Evolutionary conservation across 2,329 filamentous ascomycete genomes (phyloP).

Genomic region (Colletotrichum theobromicola): DNA sequence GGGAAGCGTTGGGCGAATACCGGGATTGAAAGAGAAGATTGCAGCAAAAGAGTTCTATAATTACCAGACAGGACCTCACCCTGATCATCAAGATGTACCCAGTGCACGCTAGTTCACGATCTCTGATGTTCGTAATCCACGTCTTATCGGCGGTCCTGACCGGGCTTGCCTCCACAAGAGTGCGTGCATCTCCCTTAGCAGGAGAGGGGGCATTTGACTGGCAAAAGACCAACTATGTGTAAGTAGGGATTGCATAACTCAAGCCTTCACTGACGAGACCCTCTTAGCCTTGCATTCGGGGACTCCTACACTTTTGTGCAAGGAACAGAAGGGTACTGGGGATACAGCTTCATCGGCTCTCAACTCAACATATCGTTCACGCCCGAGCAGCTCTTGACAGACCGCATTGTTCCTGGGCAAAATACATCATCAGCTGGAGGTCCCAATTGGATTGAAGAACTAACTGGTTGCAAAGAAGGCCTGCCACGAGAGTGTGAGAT

Average conservation of each 20-base stretch:
- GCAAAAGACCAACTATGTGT: slow-evolving; percentile 28
- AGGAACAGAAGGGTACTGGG: slow-evolving; percentile 53
- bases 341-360: slow-evolving; percentile 61
- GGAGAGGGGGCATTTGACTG: slow-evolving; percentile 17
- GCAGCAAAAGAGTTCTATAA: not conserved
- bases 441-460: slow-evolving; percentile 59
- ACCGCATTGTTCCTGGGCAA: slow-evolving; percentile 51
- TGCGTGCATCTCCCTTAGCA: not conserved
- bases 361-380: slow-evolving; percentile 51
- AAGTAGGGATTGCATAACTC: not conserved
- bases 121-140: not conserved
- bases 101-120: not conserved
- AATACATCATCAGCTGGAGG: slow-evolving; percentile 58
- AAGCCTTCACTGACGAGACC: rapidly evolving
- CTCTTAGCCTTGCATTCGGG: slow-evolving; percentile 48
- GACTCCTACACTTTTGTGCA: slow-evolving; percentile 60
- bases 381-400: slow-evolving; percentile 44
- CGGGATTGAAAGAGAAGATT: rapidly evolving
- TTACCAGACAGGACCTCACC: not conserved
- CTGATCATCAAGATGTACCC: not conserved
- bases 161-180: not conserved
- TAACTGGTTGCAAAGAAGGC: slow-evolving; percentile 53
- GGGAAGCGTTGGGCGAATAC: not conserved
- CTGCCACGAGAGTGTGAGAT: slow-evolving; percentile 46
- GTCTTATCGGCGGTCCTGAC: not conserved